phyloP scores from a whole-genome alignment of 306 rosid genomes.

The Gynostemma pentaphyllum region DNA sequence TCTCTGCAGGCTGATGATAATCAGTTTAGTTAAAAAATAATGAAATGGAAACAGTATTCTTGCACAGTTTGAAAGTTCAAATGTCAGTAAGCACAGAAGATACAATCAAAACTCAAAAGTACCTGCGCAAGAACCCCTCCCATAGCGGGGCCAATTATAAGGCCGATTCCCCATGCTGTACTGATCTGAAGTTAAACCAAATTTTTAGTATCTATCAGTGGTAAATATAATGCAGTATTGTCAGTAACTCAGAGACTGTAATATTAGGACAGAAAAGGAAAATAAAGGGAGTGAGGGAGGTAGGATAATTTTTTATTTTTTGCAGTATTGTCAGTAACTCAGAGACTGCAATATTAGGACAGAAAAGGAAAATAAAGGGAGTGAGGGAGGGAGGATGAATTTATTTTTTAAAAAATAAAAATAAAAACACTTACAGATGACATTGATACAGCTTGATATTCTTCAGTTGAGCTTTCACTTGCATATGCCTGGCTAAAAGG shows the following conservation, averaged over 20 bases:
- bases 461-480: conserved; percentile 51
- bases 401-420: neutral
- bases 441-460: conserved; percentile 66
- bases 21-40: neutral
- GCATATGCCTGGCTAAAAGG: conserved; percentile 63
- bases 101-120: conserved; percentile 18
- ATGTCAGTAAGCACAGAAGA: neutral
- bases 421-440: conserved; percentile 47
- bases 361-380: neutral
- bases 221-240: neutral
- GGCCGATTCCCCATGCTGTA: conserved; percentile 68
- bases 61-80: conserved; percentile 3
- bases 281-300: neutral
- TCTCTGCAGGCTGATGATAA: conserved; percentile 60
- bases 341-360: neutral
- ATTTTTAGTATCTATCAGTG: neutral
- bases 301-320: no score
- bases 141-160: conserved; percentile 78
- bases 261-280: neutral
- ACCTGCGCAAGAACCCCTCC: conserved; percentile 94
- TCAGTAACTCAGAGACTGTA: neutral
- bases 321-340: neutral
- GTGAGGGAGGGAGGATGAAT: neutral
- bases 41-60: neutral
- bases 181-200: conserved; percentile 41